Base-by-base conservation (phyloP, 2,329 filamentous ascomycete species). In the Arthroderma sp. region DNA sequence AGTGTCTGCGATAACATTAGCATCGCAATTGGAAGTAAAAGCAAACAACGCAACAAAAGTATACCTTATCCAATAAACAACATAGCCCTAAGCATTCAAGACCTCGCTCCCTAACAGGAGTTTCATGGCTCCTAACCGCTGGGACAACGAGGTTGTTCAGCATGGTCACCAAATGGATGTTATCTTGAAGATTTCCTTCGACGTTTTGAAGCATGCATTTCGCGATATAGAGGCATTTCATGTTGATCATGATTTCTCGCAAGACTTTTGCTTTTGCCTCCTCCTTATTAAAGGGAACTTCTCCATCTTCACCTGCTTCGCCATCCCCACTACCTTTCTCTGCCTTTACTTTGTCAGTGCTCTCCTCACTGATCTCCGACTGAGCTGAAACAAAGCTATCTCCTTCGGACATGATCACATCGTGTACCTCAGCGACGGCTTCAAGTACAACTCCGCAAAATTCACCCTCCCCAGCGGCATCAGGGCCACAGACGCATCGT, bases 151-250 rank as follows among this genome's bases (percentile, higher is more conserved):
- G 75, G 52, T 91, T 96, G 69, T 98, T 96, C 41, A 98, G 73
- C 83, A 96, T 95, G n/a, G 85, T 85, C 3, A 94, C 85, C n/a
- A 96, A 68, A 57, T 94, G 83, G 46, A 83, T 80, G 60, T 94
- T 94, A 53, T 88, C 77, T 63, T 95, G 87, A 33, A 96, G 71
- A 56, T 84, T 84, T 49, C 86, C 85, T 43, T 84, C 75, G 6
- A 98, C 85, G 57, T 96, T 94, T 59, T 93, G 81, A 42, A 98
- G 74, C 84, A 96, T 94, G 70, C 87, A 96, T 63, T 95, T 86
- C 28, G 93, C 88, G 53, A 98, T 95, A 59, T 95, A 85, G 49
- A 98, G 73, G 62, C 91, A 96, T 67, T 96, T 96, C 78, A 95
- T 88, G 69, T 96, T 96, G 61, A 96, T 83, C 70, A 95, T 80